A percentile compares a stretch with the other conserved stretches of the same genome.
Conservation (phyloP, 108 stramenopile genomes). For the Nitzschia sp. region DNA sequence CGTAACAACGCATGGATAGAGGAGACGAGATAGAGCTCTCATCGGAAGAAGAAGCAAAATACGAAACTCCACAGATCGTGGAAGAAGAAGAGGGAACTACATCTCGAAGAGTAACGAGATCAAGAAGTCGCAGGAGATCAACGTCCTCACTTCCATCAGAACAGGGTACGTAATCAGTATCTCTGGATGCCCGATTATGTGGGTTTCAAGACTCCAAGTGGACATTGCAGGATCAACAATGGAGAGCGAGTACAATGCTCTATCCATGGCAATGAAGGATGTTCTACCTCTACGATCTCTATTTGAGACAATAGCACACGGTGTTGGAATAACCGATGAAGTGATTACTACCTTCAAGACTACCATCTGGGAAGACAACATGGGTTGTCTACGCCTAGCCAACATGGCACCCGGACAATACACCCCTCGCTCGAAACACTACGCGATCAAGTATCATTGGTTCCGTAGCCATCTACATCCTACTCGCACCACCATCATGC, state of each 20-base stretch:
- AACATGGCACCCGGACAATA: constrained; percentile 25
- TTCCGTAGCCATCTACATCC: constrained; percentile 27
- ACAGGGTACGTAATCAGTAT: constrained; percentile 39
- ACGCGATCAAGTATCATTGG: constrained; percentile 54
- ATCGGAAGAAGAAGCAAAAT: no score
- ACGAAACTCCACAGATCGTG: no score
- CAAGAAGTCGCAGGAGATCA: constrained; percentile 14
- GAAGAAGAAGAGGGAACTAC: no score
- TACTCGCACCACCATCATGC: neutral
- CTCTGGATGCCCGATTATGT: constrained; percentile 35
- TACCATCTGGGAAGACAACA: constrained; percentile 53
- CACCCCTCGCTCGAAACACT: constrained; percentile 54
- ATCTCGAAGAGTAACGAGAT: constrained; percentile 11
- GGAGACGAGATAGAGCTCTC: no score
- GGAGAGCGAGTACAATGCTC: constrained; percentile 53
- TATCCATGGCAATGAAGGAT: constrained; percentile 38
- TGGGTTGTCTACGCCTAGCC: constrained; percentile 38
- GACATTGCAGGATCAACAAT: constrained; percentile 46
- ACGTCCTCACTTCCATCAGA: no score
- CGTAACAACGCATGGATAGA: no score
- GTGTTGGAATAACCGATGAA: neutral
- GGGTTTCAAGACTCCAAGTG: constrained; percentile 43
- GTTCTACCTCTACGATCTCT: constrained; percentile 35
- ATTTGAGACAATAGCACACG: neutral
- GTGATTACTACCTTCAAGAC: constrained; percentile 16